Base-by-base conservation (phyloP, 371 early-diverging fungal genomes). In the Zychaea mexicana region DNA sequence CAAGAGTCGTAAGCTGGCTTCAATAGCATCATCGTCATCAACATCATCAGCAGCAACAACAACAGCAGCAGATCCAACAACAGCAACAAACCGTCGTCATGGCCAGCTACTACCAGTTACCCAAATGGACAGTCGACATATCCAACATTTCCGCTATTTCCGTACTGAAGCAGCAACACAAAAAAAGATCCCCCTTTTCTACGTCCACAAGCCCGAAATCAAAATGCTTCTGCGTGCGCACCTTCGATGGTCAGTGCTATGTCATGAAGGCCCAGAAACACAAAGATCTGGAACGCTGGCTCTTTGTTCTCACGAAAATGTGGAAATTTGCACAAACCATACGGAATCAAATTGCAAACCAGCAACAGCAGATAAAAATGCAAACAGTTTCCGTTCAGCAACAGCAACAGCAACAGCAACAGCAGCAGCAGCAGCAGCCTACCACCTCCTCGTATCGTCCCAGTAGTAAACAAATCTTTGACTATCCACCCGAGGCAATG, bases 221-320 rank as follows among this genome's bases (percentile, higher is more conserved):
- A 9, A 72, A 68, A 26, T 79, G 78, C 46, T 82, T 82, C 32
- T 82, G 76, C 19, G 65, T 82, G 17, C 76, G 79, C 15, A 76
- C 83, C 0, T 64, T 66, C 52, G 72, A 78, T 56, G 67, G 62
- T 5, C 57, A 70, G 24, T 68, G 69, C 26, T 66, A 71, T 39
- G 63, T 78, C 3, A 61, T 82, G 59, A 82, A 79, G 47, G 80
- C 78, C 6, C 72, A 70, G 10, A 82, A 79, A 57, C 69, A 79
- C 59, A 82, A 79, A 42, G 83, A 82, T 36, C 49, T 82, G 27
- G 83, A 82, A 31, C 57, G 83, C 26, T 82, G 83, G 83, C 60
- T 82, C n/a, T 82, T 82, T 73, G 78, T 82, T 1, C 57, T 82
- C 12, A 79, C 79, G 9, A 82, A 79, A 58, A 77, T 77, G 77